Evolutionary conservation across 805 yeast species (phyloP).

Genomic region (Saccharomycodes ludwigii): DNA sequence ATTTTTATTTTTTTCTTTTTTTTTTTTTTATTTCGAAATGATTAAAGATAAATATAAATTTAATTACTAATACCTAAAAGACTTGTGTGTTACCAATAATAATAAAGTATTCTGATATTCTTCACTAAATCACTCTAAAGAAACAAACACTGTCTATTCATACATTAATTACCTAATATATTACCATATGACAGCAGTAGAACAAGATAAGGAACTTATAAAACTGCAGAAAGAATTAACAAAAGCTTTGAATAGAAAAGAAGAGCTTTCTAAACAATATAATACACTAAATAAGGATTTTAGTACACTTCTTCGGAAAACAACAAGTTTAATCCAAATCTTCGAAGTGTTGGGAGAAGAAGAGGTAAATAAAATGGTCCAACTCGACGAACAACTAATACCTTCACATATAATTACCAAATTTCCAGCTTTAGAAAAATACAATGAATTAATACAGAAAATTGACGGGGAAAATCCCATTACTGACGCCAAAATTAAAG

Average conservation of each 20-base stretch:
- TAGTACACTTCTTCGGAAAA: conserved; percentile 20
- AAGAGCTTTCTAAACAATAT: conserved; percentile 21
- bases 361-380: neutral
- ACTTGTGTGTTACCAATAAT: too few species aligned
- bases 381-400: conserved; percentile 9
- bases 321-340: conserved; percentile 16
- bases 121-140: too few species aligned
- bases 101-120: too few species aligned
- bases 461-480: conserved; percentile 6
- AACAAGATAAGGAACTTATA: conserved; percentile 9
- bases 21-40: too few species aligned
- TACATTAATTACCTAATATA: too few species aligned
- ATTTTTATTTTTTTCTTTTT: too few species aligned
- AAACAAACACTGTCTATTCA: too few species aligned
- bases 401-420: conserved; percentile 10
- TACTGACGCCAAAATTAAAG: conserved; percentile 4
- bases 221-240: conserved; percentile 3
- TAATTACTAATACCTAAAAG: too few species aligned
- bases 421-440: conserved; percentile 18
- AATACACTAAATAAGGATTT: conserved; percentile 19
- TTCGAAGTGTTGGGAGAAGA: conserved; percentile 8
- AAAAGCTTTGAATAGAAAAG: conserved; percentile 11
- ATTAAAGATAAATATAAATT: too few species aligned
- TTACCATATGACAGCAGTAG: too few species aligned
- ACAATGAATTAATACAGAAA: conserved; percentile 14